Conservation (phyloP, 495 filamentous ascomycete species). For the Daldinia vernicosa region DNA sequence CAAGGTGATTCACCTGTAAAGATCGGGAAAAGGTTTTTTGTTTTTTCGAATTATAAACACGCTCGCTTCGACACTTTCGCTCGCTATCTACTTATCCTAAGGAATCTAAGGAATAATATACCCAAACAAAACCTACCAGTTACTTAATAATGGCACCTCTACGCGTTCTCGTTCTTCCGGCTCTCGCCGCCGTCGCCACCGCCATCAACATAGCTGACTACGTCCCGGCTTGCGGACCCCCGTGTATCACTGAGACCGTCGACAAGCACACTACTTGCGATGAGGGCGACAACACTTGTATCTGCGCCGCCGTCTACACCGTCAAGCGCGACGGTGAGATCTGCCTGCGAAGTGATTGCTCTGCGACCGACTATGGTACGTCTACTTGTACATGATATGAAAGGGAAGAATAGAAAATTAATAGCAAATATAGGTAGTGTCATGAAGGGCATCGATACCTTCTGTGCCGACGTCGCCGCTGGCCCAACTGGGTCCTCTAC, state of each 20-base stretch:
- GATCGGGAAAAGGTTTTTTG: too few relatives aligned
- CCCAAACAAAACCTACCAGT: neutral
- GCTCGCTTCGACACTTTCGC: constrained; percentile 12
- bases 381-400: neutral
- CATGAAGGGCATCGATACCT: constrained; percentile 42
- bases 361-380: constrained; percentile 44
- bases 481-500: constrained; percentile 18
- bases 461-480: constrained; percentile 39
- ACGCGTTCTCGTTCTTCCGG: constrained; percentile 45
- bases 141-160: constrained; percentile 43
- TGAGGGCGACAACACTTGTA: constrained; percentile 53
- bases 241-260: constrained; percentile 51
- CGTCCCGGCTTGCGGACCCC: constrained; percentile 52
- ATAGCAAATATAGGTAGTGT: constrained; percentile 32
- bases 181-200: constrained; percentile 47
- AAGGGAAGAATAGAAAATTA: neutral
- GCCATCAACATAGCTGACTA: constrained; percentile 51
- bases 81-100: constrained; percentile 27
- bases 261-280: constrained; percentile 48
- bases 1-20: constrained; percentile 9
- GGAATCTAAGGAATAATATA: constrained; percentile 5
- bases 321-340: constrained; percentile 47
- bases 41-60: constrained; percentile 1
- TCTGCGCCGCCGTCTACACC: constrained; percentile 50
- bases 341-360: constrained; percentile 43